Percentiles rank a stretch among this genome's conserved stretches.
Evolutionary conservation across 441 rosid species (phyloP).

Genomic region (Theobroma grandiflorum): DNA sequence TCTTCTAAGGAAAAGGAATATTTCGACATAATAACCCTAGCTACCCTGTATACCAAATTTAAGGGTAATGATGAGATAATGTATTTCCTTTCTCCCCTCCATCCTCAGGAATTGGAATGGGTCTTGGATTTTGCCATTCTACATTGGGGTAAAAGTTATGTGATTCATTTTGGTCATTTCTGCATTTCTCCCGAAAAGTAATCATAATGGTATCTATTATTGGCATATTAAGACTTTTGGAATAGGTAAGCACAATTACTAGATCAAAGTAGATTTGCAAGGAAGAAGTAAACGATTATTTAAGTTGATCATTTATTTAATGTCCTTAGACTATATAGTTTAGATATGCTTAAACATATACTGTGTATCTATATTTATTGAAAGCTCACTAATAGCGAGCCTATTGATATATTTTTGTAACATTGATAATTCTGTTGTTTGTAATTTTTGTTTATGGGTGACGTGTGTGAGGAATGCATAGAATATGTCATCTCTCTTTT

Average conservation of each 20-base stretch:
- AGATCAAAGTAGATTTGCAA: neutral
- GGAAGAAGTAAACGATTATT: neutral
- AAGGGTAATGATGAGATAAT: neutral
- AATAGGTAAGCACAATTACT: neutral
- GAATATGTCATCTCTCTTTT: too few relatives aligned
- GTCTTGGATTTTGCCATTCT: neutral
- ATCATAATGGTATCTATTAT: neutral
- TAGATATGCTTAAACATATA: too few relatives aligned
- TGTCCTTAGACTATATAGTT: too few relatives aligned
- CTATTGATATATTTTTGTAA: too few relatives aligned
- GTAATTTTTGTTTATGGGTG: too few relatives aligned
- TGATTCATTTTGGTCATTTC: neutral
- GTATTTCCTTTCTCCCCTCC: neutral
- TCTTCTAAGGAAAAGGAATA: neutral
- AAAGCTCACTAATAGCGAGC: too few relatives aligned
- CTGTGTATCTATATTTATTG: too few relatives aligned
- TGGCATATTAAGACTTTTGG: neutral
- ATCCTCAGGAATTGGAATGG: neutral
- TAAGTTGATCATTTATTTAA: neutral
- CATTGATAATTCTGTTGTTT: too few relatives aligned
- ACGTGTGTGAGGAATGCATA: too few relatives aligned
- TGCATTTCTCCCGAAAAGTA: neutral
- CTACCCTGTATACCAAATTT: neutral
- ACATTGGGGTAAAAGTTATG: neutral
- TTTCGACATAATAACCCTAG: neutral